Evolutionary conservation across 192 early-diverging fungal genomes (phyloP), one percentile per base, ranked within the genome.

Genomic region (Rhizophagus clarus): DNA sequence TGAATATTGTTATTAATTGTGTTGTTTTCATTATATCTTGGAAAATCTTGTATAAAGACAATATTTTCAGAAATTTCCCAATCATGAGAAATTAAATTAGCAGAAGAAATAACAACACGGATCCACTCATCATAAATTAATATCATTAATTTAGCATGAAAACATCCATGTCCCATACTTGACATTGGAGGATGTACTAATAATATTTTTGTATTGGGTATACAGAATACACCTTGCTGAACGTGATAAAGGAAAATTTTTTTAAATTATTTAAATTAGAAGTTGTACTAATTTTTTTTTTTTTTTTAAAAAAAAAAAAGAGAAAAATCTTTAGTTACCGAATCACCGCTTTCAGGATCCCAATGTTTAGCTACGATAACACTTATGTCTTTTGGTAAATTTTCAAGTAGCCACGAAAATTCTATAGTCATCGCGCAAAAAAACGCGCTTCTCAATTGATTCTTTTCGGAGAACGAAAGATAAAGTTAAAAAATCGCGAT

Each of bases 121-220:
- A 90, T 47, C 64, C 85, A 87, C 4, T 68, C 72, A 34, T 85
- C 79, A 37, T 87, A 85, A 51, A 89, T 90, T 28, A 92, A 42
- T 14, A 92, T 73, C 91, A 92, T 90, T 0, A 90, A n/a, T 68
- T 90, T 92, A 34, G 85, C 80, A 76, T 92, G 91, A 79, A 92
- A 89, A n/a, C 85, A 81, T 11, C 89, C 88, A 56, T 80, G 86
- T 26, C 28, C 28, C 17, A 49, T 24, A 14, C 77, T 63, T 24
- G 68, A 80, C 80, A 90, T 83, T 14, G 82, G 83, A 12, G 89
- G 88, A 67, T 87, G 80, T 14, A 92, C 83, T n/a, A 88, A 9
- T 14, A 87, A 14, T 29, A 80, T 56, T 76, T 79, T 29, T 62
- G 85, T 20, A 79, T 40, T 10, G 31, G 66, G 11, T 81, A 85